Percentiles rank a stretch among this genome's conserved stretches.
Evolutionary conservation across 2,329 filamentous ascomycete species (phyloP).

Genomic region (Sporothrix brasiliensis): DNA sequence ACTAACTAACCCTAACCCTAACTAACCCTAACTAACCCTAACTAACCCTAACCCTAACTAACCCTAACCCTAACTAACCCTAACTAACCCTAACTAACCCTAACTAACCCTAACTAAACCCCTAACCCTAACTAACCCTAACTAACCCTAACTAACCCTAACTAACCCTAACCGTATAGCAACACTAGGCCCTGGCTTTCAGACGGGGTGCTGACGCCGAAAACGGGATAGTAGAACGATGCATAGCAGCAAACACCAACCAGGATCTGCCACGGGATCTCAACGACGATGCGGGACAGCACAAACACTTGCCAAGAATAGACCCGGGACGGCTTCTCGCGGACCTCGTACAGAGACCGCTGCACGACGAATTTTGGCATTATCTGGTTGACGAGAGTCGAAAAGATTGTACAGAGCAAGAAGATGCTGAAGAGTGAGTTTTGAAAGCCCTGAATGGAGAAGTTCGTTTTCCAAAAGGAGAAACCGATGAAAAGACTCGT

Average conservation of each 20-base stretch:
- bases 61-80: too few species aligned
- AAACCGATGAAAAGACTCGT: constrained; percentile 64
- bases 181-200: constrained; percentile 80
- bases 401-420: constrained; percentile 64
- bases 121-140: too few species aligned
- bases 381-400: constrained; percentile 60
- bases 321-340: constrained; percentile 65
- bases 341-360: constrained; percentile 67
- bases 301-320: constrained; percentile 70
- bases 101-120: too few species aligned
- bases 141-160: too few species aligned
- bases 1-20: too few species aligned
- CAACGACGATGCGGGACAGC: constrained; percentile 65
- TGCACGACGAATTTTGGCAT: constrained; percentile 70
- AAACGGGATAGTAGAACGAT: constrained; percentile 60
- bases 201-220: constrained; percentile 61
- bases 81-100: too few species aligned
- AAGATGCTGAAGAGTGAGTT: constrained; percentile 64
- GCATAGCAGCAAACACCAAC: constrained; percentile 55
- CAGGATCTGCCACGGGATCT: constrained; percentile 64
- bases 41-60: too few species aligned
- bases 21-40: too few species aligned
- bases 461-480: constrained; percentile 62
- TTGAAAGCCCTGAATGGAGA: constrained; percentile 57
- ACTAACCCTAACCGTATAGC: too few species aligned